phyloP scores from a whole-genome alignment of 2,329 filamentous ascomycete genomes.

The Sporothrix euskadiensis region DNA sequence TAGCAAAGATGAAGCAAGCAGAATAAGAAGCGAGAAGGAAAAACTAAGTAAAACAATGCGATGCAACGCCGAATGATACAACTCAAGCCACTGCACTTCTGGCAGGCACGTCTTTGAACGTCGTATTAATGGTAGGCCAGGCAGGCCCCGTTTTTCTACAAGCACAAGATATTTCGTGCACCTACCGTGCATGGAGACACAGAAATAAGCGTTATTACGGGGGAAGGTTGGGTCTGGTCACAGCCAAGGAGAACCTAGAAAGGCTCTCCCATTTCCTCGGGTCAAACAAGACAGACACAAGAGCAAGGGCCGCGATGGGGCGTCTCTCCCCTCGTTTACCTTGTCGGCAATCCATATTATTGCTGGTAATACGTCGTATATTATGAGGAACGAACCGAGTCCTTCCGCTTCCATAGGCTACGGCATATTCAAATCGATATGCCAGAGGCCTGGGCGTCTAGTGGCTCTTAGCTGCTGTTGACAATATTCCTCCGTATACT shows the following conservation, averaged over 20 bases:
- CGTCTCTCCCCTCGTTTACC: neutral
- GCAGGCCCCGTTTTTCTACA: neutral
- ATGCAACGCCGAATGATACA: neutral
- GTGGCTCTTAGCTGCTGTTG: neutral
- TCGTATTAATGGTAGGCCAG: neutral
- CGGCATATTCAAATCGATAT: conserved; percentile 1
- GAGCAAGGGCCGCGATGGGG: conserved; percentile 2
- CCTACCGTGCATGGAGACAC: neutral
- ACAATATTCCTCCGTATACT: neutral
- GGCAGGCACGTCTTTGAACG: neutral
- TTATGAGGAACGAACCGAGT: neutral
- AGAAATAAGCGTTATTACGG: conserved; percentile 12
- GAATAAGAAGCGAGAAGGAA: neutral
- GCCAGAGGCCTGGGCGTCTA: neutral
- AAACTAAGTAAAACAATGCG: conserved; percentile 3
- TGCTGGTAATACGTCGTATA: neutral
- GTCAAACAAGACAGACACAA: neutral
- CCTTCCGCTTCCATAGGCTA: neutral
- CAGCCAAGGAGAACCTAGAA: conserved; percentile 11
- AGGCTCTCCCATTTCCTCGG: conserved; percentile 3
- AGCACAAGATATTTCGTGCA: neutral
- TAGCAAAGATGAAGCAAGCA: neutral
- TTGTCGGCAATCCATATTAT: neutral
- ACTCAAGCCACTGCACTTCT: conserved; percentile 1
- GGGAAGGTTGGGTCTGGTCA: neutral